These are phyloP conservation scores for Cutaneotrichosporon sp. DNA, from an alignment of 1,284 basidiomycete species.

Conservation along the genomic window DNA sequence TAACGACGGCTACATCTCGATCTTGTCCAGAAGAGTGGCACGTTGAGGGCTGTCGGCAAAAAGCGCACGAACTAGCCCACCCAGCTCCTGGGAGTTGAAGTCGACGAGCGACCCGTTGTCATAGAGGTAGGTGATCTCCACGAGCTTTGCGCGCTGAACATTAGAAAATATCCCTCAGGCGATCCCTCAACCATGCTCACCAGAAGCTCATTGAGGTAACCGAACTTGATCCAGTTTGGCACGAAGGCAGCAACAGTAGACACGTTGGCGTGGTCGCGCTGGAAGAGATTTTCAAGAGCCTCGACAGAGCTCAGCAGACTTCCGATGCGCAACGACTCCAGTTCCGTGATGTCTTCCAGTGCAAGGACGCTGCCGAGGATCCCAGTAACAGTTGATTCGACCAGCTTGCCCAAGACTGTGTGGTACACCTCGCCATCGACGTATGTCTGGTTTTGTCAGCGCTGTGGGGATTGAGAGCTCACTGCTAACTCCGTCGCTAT, in stretches of 20 bases:
- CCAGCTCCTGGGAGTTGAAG: constrained; percentile 80
- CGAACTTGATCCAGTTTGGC: constrained; percentile 91
- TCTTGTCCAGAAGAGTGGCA: constrained; percentile 41
- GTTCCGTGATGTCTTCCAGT: constrained; percentile 84
- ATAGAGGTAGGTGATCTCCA: constrained; percentile 89
- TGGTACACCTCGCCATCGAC: constrained; percentile 19
- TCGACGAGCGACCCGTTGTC: constrained; percentile 88
- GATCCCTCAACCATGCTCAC: constrained; percentile 56
- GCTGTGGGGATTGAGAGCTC: constrained; percentile 25
- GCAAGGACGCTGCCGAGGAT: constrained; percentile 74
- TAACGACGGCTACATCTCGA: background rate
- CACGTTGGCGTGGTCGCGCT: constrained; percentile 14
- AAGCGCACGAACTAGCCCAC: constrained; percentile 75
- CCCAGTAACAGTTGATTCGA: constrained; percentile 68
- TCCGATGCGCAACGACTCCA: constrained; percentile 79
- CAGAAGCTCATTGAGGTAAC: constrained; percentile 83
- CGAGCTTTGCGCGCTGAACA: constrained; percentile 66
- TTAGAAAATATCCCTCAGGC: background rate
- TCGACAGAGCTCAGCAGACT: constrained; percentile 77
- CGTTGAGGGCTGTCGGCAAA: constrained; percentile 88
- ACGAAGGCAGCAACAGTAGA: constrained; percentile 60
- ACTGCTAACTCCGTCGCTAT: constrained; percentile 74
- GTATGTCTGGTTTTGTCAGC: constrained; percentile 19
- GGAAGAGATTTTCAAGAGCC: constrained; percentile 75
- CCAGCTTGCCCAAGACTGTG: constrained; percentile 65